Evolutionary conservation across 2,329 filamentous ascomycete species (phyloP), one percentile per base, ranked within the genome.

Genomic region (Penicillium sp.): DNA sequence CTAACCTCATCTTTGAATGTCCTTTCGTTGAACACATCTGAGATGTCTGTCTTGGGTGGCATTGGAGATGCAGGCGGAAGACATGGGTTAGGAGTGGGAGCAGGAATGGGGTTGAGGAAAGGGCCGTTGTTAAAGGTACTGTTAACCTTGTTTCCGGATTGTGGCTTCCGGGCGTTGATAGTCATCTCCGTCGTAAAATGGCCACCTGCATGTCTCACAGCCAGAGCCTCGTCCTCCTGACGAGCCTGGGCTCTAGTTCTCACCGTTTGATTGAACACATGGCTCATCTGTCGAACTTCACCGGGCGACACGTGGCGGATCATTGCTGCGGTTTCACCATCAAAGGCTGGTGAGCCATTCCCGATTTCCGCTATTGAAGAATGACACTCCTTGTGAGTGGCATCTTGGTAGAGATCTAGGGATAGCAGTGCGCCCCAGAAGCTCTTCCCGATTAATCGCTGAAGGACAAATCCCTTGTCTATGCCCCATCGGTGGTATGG

Each of bases 1-100:
- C 31, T 17, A n/a, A 54, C 61, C 10, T 63, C 38, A 6, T 6
- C 3, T 8, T 61, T 51, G 32, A 68, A 63, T 13, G 1, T 6
- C 1, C 26, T 15, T 1, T 22, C 31, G 24, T 15, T 15, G 19
- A 48, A 29, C 3, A 43, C 32, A 4, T 19, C 31, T 35, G 22
- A 12, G 6, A 43, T n/a, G 4, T 37, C 31, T 35, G 24, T n/a
- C 17, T 6, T 40, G n/a, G n/a, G 7, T n/a, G 12, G 29, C 9
- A 21, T 6, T 24, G 15, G 2, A 17, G 31, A 34, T 31, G 6
- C 4, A 22, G 24, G 24, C 3, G 24, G 17, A 29, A 24, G 6
- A 29, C 2, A 43, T n/a, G 38, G 45, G 13, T 8, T 22, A 7
- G 31, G 45, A 2, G 21, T 28, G 31, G 38, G 31, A 9, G 45